Conservation (phyloP, 257 asterid species). For the Gardenia jasminoides region DNA sequence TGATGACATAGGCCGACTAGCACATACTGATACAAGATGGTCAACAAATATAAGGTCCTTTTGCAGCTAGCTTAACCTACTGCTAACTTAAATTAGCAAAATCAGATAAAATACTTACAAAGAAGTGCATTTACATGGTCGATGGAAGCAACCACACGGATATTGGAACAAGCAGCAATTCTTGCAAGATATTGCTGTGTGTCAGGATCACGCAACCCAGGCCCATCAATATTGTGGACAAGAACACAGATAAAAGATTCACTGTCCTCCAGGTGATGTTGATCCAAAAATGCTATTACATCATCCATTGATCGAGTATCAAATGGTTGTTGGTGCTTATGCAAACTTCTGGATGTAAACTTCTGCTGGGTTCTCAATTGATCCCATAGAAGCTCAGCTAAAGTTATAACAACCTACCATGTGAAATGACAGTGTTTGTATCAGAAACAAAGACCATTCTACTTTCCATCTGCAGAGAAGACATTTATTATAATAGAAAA, state of each 20-base stretch:
- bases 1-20: background rate
- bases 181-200: conserved; percentile 80
- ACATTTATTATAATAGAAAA: background rate
- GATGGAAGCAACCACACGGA: conserved; percentile 78
- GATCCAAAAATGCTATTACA: conserved; percentile 66
- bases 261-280: conserved; percentile 46
- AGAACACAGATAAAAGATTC: conserved; percentile 65
- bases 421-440: conserved; percentile 13
- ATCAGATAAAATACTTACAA: conserved; percentile 50
- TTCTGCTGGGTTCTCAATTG: conserved; percentile 57
- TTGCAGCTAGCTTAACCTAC: background rate
- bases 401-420: conserved; percentile 63
- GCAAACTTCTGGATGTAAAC: conserved; percentile 30
- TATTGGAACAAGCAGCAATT: conserved; percentile 79
- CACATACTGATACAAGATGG: background rate
- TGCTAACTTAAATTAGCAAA: background rate
- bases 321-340: conserved; percentile 62
- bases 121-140: conserved; percentile 91
- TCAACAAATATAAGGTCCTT: background rate
- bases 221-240: conserved; percentile 88
- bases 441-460: conserved; percentile 9
- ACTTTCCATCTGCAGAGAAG: background rate
- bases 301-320: conserved; percentile 75
- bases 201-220: conserved; percentile 80
- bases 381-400: conserved; percentile 85